Conservation (phyloP, 2,329 filamentous ascomycete species). For the Fusarium foetens region DNA sequence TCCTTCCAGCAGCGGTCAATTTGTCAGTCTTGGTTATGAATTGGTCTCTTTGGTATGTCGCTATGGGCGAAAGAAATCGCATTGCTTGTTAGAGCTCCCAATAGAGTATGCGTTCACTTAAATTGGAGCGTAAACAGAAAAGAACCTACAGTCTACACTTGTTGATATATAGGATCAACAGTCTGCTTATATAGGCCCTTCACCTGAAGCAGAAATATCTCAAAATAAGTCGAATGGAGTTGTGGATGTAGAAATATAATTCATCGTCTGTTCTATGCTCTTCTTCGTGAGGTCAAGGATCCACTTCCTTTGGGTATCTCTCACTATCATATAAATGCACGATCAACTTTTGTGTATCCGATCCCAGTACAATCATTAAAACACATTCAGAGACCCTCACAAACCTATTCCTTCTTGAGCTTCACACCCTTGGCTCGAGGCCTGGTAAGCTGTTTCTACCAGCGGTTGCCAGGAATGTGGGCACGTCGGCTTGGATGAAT, state of each 20-base stretch:
- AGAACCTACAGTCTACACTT: not conserved
- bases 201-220: not conserved
- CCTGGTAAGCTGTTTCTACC: constrained; percentile 8
- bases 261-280: not conserved
- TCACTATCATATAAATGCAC: constrained; percentile 36
- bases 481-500: constrained; percentile 65
- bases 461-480: constrained; percentile 39
- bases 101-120: not conserved
- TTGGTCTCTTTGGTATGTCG: not conserved
- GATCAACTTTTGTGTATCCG: constrained; percentile 38
- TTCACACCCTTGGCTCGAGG: not conserved
- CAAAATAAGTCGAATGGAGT: not conserved
- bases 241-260: not conserved
- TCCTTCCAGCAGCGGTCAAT: not conserved
- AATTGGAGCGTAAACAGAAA: not conserved
- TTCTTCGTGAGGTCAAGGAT: constrained; percentile 36
- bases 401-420: not conserved
- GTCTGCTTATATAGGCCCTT: not conserved
- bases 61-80: not conserved
- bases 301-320: constrained; percentile 46
- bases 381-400: not conserved
- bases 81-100: not conserved
- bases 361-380: constrained; percentile 17
- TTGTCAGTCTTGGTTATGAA: not conserved
- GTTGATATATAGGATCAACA: not conserved